Evolutionary conservation across 2,329 filamentous ascomycete species (phyloP).

Genomic region (Aphanoascus verrucosus): DNA sequence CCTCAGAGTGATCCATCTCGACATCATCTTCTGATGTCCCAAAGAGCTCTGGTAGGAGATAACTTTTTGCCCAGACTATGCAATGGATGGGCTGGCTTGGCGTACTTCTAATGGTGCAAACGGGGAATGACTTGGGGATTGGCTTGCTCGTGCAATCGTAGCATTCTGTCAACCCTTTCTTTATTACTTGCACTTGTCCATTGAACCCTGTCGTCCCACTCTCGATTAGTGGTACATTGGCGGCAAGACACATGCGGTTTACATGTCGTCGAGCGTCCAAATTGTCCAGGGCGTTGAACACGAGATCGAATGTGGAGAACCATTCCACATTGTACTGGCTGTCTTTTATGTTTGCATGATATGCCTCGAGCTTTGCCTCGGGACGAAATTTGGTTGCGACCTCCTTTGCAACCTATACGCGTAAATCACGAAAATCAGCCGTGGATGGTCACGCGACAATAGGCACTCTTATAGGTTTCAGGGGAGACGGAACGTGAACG

Average conservation of each 20-base stretch:
- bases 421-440: constrained; percentile 16
- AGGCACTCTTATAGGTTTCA: not conserved
- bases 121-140: constrained; percentile 82
- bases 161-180: constrained; percentile 81
- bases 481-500: constrained; percentile 16
- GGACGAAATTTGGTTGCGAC: constrained; percentile 86
- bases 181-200: constrained; percentile 93
- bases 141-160: constrained; percentile 92
- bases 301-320: constrained; percentile 71
- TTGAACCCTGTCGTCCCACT: constrained; percentile 97
- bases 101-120: constrained; percentile 94
- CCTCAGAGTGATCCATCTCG: constrained; percentile 66
- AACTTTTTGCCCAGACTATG: constrained; percentile 98
- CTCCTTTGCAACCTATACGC: constrained; percentile 70
- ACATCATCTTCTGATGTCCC: constrained; percentile 81
- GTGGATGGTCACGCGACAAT: constrained; percentile 15
- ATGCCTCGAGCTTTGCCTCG: constrained; percentile 69
- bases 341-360: constrained; percentile 95
- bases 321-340: constrained; percentile 72
- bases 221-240: constrained; percentile 81
- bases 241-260: constrained; percentile 92
- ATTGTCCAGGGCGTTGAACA: constrained; percentile 97
- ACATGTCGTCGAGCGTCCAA: constrained; percentile 87
- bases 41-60: constrained; percentile 88
- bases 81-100: constrained; percentile 95